phyloP scores from a whole-genome alignment of 2,329 filamentous ascomycete genomes.

The Celoporthe dispersa region DNA sequence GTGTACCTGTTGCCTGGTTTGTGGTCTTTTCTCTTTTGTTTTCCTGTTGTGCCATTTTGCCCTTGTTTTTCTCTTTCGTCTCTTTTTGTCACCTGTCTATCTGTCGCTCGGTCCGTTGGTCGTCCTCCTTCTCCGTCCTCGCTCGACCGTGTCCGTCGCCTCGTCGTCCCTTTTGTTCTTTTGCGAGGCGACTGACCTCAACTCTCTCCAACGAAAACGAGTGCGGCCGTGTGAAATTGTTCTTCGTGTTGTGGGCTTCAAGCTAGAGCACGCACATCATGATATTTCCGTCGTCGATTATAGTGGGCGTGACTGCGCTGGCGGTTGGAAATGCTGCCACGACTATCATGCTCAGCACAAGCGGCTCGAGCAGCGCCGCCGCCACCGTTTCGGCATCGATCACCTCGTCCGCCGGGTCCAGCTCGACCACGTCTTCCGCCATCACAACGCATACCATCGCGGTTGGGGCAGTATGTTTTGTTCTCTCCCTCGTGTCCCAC shows the following conservation, averaged over 20 bases:
- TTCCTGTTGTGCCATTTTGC: background rate
- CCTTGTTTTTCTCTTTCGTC: background rate
- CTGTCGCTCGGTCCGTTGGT: background rate
- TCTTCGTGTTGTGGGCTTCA: background rate
- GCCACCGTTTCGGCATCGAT: constrained; percentile 14
- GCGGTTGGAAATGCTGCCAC: constrained; percentile 19
- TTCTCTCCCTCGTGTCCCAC: background rate
- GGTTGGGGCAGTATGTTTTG: constrained; percentile 37
- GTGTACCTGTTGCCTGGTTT: background rate
- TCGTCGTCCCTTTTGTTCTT: constrained; percentile 1
- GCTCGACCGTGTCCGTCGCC: background rate
- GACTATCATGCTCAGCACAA: background rate
- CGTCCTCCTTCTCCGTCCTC: no score
- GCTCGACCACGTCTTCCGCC: constrained; percentile 31
- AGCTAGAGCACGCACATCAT: background rate
- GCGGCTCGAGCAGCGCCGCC: constrained; percentile 4
- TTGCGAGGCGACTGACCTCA: background rate
- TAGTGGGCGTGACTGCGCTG: constrained; percentile 26
- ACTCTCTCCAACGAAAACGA: background rate
- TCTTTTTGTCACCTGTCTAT: background rate
- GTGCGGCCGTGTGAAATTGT: background rate
- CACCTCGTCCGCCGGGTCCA: constrained; percentile 27
- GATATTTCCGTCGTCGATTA: constrained; percentile 17
- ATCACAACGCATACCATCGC: constrained; percentile 35
- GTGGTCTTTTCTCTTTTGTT: background rate